Evolutionary conservation across 257 asterid species (phyloP).

Genomic region (Nicotiana paniculata): DNA sequence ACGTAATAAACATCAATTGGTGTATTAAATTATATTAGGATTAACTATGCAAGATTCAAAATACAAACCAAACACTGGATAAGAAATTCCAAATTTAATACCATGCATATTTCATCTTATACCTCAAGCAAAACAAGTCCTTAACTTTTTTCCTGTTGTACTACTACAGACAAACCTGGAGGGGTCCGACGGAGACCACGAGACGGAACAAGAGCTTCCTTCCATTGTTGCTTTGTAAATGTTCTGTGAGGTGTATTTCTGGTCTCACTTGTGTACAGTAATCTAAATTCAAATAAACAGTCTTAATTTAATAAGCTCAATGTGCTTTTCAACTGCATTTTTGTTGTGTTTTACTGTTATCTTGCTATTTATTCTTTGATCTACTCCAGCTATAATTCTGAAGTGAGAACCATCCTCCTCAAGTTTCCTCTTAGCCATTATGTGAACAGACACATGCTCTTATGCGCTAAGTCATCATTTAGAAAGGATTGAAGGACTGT

Average conservation of each 20-base stretch:
- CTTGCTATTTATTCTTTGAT: constrained; percentile 2
- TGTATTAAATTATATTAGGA: too few species aligned
- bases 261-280: constrained; percentile 43
- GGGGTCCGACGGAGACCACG: constrained; percentile 62
- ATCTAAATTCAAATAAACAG: background rate
- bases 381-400: background rate
- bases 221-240: constrained; percentile 79
- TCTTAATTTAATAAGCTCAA: constrained; percentile 5
- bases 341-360: background rate
- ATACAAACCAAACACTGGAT: too few species aligned
- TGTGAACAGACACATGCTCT: background rate
- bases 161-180: constrained; percentile 41
- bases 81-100: too few species aligned
- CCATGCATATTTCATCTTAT: too few species aligned
- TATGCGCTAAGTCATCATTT: background rate
- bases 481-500: background rate
- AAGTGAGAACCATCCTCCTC: background rate
- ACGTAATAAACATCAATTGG: too few species aligned
- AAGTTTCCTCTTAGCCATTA: background rate
- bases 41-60: too few species aligned
- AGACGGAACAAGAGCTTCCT: constrained; percentile 85
- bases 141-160: background rate
- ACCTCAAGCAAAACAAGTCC: too few species aligned
- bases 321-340: background rate
- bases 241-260: constrained; percentile 10